Evolutionary conservation across 139 green algal species (phyloP), one percentile per base, ranked within the genome.

Genomic region (Gonium pectorale): DNA sequence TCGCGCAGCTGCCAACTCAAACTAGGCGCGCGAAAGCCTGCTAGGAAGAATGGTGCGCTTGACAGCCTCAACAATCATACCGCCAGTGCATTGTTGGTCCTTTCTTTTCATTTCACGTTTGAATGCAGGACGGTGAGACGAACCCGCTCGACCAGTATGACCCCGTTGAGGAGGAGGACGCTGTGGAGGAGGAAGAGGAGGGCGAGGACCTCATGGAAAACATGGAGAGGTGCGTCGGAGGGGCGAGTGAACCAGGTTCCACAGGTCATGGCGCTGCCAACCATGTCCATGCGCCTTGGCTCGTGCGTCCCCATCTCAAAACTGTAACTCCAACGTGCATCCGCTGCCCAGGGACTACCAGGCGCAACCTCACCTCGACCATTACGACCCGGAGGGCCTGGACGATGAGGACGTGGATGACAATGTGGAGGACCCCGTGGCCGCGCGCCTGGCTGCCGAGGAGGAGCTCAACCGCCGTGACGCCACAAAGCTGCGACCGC

Each of bases 301-400:
- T n/a, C n/a, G n/a, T n/a, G n/a, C n/a, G n/a, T n/a, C n/a, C n/a
- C n/a, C n/a, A n/a, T n/a, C n/a, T n/a, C n/a, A n/a, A n/a, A n/a
- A n/a, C n/a, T n/a, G n/a, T n/a, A n/a, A n/a, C n/a, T n/a, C n/a
- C n/a, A n/a, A n/a, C n/a, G n/a, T n/a, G n/a, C n/a, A n/a, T n/a
- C n/a, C n/a, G n/a, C n/a, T n/a, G 5, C 74, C 77, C 94, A 98
- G 96, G 46, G 97, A 99, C 88, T 99, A 99, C 86, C 93, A 94
- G n/a, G 80, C 90, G 11, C 98, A 96, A 80, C 83, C 92, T 6
- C 81, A 94, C 26, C 89, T 99, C 64, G 97, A 99, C 86, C 60
- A 83, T 33, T 99, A 99, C 82, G 97, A 99, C 64, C 68, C 54
- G 3, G 93, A 93, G n/a, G 97, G 93, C 22, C 70, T 99, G 2